phyloP scores from a whole-genome alignment of 345 rosid species.

The Eucalyptus tenuipes region DNA sequence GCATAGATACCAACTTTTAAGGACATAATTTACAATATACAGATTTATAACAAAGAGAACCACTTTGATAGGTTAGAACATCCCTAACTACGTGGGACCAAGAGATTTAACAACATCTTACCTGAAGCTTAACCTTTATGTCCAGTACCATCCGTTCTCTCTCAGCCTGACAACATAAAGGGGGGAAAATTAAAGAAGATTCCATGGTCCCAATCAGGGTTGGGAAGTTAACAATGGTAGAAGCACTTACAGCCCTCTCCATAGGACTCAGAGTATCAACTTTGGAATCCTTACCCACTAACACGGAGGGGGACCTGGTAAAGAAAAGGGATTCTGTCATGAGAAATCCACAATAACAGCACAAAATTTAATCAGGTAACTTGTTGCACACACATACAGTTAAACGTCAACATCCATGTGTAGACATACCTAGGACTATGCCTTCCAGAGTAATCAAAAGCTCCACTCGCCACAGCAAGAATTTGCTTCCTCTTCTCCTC shows the following conservation, averaged over 20 bases:
- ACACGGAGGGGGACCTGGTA: slow-evolving; percentile 63
- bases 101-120: slow-evolving; percentile 4
- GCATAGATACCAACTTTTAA: neutral
- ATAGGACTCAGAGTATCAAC: slow-evolving; percentile 62
- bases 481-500: slow-evolving; percentile 93
- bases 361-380: neutral
- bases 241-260: slow-evolving; percentile 94
- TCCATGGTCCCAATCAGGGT: neutral
- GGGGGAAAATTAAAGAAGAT: neutral
- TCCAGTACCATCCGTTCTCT: slow-evolving; percentile 98
- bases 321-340: neutral
- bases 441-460: slow-evolving; percentile 71
- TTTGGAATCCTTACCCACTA: slow-evolving; percentile 42
- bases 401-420: neutral
- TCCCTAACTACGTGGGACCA: neutral
- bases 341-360: neutral
- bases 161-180: slow-evolving; percentile 50
- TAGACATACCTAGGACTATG: slow-evolving; percentile 52
- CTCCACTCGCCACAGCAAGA: slow-evolving; percentile 84
- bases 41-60: neutral
- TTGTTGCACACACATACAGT: neutral
- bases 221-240: neutral
- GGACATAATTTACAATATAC: neutral
- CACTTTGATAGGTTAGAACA: neutral
- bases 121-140: slow-evolving; percentile 97